Percentiles rank a stretch among this genome's conserved stretches.
Conservation (phyloP, 257 asterid species). For the Fraxinus anomala region DNA sequence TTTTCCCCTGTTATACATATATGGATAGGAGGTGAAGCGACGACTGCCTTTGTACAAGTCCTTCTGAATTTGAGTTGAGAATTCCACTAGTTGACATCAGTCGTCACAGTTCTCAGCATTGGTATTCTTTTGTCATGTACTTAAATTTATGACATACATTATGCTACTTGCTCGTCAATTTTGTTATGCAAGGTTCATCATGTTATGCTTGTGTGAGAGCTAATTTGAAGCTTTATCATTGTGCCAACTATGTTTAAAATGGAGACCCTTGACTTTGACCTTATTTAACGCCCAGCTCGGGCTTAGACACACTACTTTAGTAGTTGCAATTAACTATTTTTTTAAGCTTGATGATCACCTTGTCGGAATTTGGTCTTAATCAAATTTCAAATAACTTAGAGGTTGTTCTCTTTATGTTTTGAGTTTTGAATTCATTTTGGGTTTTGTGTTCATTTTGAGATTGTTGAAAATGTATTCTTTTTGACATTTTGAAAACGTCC, state of each 20-base stretch:
- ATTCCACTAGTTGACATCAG: no score
- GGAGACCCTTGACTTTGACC: not conserved
- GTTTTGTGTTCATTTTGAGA: no score
- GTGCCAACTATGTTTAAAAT: not conserved
- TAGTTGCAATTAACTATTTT: not conserved
- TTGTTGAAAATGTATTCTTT: no score
- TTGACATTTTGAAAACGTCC: no score
- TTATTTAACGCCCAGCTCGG: not conserved
- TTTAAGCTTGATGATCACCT: not conserved
- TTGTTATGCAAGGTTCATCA: not conserved
- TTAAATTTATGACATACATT: not conserved
- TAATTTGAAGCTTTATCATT: not conserved
- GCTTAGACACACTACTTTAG: not conserved
- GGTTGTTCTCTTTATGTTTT: no score
- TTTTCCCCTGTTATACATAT: not conserved
- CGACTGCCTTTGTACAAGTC: no score
- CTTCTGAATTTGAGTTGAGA: no score
- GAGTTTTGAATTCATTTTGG: no score
- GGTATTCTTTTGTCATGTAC: no score
- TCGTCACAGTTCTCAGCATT: not conserved
- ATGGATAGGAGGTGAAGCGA: not conserved
- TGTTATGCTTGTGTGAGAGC: not conserved
- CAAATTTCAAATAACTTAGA: not conserved
- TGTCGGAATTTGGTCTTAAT: not conserved
- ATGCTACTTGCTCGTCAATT: not conserved